Evolutionary conservation across 495 filamentous ascomycete genomes (phyloP), one percentile per base, ranked within the genome.

Genomic region (Margaritispora aquatica): DNA sequence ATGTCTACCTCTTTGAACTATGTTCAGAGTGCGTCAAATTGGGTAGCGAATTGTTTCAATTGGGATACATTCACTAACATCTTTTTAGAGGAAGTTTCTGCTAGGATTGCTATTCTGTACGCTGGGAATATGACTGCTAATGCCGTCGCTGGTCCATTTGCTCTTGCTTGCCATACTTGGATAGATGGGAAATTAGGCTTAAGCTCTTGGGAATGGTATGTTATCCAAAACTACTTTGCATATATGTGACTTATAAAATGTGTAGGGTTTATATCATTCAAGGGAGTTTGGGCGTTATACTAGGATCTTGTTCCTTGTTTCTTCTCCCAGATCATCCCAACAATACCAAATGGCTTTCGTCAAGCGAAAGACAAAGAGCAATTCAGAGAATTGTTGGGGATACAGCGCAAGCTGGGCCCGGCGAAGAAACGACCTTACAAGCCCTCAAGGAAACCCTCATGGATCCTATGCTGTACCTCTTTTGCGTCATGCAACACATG

Each of bases 111-210:
- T 20, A 71, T 77, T 36, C 68, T 78, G 19, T 74, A 74, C 56
- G 69, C 69, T 0, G 75, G 71, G 1, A 71, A 70, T 55, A 69
- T 74, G 20, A 60, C 73, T 1, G 71, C 73, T 26, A 71, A 66
- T 26, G 73, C 77, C 19, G 78, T 79, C 56, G 69, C 71, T 2
- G 77, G 77, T 19, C 69, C 78, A 19, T 75, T 81, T 51, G 69
- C 73, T 10, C 73, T 71, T 22, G 72, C 64, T n/a, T n/a, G n/a
- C n/a, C n/a, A n/a, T n/a, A n/a, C n/a, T n/a, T n/a, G n/a, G n/a
- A n/a, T n/a, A n/a, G n/a, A n/a, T n/a, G n/a, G n/a, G n/a, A n/a
- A n/a, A n/a, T n/a, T n/a, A n/a, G n/a, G n/a, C n/a, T n/a, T n/a
- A n/a, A n/a, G n/a, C n/a, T n/a, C n/a, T n/a, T n/a, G n/a, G n/a